Evolutionary conservation across 345 rosid species (phyloP), one percentile per base, ranked within the genome.

Genomic region (Arabis alpina): DNA sequence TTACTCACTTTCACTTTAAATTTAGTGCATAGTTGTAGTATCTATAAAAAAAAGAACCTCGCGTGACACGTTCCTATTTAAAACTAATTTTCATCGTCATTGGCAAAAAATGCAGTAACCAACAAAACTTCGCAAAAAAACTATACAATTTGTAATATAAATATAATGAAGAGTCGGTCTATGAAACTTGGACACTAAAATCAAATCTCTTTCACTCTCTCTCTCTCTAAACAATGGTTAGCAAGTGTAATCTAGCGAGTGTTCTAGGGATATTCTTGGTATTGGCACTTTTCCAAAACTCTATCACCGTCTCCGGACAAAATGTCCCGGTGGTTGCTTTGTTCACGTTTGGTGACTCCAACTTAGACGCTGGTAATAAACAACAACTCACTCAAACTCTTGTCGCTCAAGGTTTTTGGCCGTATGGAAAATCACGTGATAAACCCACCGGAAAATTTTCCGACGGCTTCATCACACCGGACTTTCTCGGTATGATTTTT

Each of bases 341-440:
- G 68, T 76, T 76, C 40, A 50, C 76, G 0, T 76, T 76, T 14
- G 80, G 80, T 15, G 80, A 76, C 42, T 76, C 80, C 3, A 52
- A 70, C 51, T 71, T 64, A 39, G 80, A 76, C 40, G 72, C 23
- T 1, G 80, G 80, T 52, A 76, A 76, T 52, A 79, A 64, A 52
- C 61, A 53, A 15, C 45, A 13, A 39, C 54, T 64, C 43, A 53
- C 50, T 4, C 3, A 8, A 54, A 0, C 28, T 0, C 6, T 4
- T 4, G 66, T 64, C 4, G 5, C 72, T 47, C 72, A 66, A 66
- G 24, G 40, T 43, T 50, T 41, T 10, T 77, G 80, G 80, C 80
- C 80, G 16, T 77, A 77, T 10, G 80, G 80, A 13, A 70, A 70
- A 47, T 77, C 80, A 1, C 40, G 62, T 3, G 80, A 77, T 40